Evolutionary conservation across 495 filamentous ascomycete species (phyloP), one percentile per base, ranked within the genome.

Genomic region (Trichocladium antarcticum): DNA sequence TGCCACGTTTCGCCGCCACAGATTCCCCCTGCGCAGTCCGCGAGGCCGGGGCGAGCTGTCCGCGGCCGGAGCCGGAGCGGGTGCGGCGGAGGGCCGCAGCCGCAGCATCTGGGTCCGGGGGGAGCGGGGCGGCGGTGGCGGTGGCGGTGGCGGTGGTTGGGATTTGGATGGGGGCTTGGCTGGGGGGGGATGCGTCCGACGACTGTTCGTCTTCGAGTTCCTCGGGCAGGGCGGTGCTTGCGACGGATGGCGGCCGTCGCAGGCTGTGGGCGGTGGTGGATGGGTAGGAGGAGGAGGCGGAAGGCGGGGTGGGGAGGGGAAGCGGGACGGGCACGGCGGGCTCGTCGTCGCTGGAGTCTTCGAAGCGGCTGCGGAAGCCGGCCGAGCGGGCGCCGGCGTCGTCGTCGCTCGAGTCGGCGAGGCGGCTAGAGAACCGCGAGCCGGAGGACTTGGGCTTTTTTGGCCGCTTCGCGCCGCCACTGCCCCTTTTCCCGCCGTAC

Each of bases 341-440:
- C 16, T 84, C 81, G 34, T 85, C 83, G 54, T 89, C 85, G 57
- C 85, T 89, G 1, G 85, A 89, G 50, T 89, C 83, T n/a, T 77
- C 81, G 57, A 88, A 88, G 2, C 86, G 81, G 58, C 84, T 89
- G 31, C 67, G 71, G 57, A 83, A 85, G 1, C 67, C 56, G 2
- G 49, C 15, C 63, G 40, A 55, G n/a, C 17, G 19, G 0, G 59
- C 31, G 7, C 75, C 76, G 1, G 57, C 76, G 16, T 80, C 82
- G 15, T 89, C 86, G 22, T 83, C 83, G 53, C 85, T 87, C 0
- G 85, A 89, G 55, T 87, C 79, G 0, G 59, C 78, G 61, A 56
- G 73, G 55, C 56, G 73, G 59, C 58, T 75, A 47, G 45, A 47
- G 34, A 55, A 52, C 17, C 45, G 45, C 5, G 37, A 39, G 9